A percentile compares a stretch with the other conserved stretches of the same genome.
Evolutionary conservation across 2,329 filamentous ascomycete species (phyloP).

Genomic region (Ascochyta rabiei): DNA sequence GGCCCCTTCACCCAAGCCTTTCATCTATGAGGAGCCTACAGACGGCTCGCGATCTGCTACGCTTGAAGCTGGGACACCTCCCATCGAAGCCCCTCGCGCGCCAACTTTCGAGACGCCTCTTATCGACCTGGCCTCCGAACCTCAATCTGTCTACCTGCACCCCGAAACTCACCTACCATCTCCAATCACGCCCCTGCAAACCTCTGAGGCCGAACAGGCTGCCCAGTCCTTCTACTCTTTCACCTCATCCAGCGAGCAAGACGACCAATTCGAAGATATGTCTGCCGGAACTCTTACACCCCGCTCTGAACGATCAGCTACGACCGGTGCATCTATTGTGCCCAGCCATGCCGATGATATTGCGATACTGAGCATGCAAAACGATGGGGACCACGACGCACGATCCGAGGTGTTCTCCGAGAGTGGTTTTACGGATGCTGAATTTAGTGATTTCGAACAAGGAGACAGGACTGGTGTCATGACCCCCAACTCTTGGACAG

Average conservation of each 20-base stretch:
- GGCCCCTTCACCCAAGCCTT: conserved; percentile 35
- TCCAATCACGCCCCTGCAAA: conserved; percentile 22
- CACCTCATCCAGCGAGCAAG: conserved; percentile 30
- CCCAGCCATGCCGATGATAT: conserved; percentile 43
- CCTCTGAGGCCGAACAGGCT: conserved; percentile 26
- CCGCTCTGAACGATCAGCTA: conserved; percentile 42
- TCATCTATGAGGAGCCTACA: conserved; percentile 31
- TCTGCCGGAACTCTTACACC: conserved; percentile 48
- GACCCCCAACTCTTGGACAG: conserved; percentile 49
- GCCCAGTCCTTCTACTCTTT: conserved; percentile 49
- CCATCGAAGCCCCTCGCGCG: conserved; percentile 3
- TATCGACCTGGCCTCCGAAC: conserved; percentile 40
- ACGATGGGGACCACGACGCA: conserved; percentile 43
- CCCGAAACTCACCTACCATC: conserved; percentile 12
- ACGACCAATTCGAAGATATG: conserved; percentile 33
- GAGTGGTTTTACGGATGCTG: conserved; percentile 45
- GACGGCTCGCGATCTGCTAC: conserved; percentile 31
- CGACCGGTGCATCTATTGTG: conserved; percentile 38
- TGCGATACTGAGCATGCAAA: conserved; percentile 43
- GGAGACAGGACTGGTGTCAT: conserved; percentile 36
- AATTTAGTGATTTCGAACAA: conserved; percentile 38
- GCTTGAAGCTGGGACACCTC: conserved; percentile 23
- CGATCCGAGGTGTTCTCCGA: conserved; percentile 44
- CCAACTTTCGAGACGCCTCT: conserved; percentile 20
- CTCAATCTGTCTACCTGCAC: conserved; percentile 11